Evolutionary conservation across 495 filamentous ascomycete species (phyloP).

Genomic region (Durotheca rogersii): DNA sequence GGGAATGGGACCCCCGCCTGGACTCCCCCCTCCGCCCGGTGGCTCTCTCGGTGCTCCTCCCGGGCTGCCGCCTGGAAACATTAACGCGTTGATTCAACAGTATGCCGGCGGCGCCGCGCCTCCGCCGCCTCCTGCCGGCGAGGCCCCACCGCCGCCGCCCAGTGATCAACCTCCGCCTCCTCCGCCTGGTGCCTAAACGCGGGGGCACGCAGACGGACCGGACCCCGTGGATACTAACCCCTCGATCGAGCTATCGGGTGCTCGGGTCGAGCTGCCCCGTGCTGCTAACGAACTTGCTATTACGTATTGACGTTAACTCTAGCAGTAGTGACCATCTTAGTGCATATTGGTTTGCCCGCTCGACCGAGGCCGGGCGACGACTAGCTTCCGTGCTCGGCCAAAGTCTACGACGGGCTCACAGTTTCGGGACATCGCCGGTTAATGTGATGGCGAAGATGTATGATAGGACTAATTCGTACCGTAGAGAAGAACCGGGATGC

Average conservation of each 20-base stretch:
- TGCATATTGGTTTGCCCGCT: neutral
- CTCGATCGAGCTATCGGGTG: constrained; percentile 3
- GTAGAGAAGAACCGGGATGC: constrained; percentile 28
- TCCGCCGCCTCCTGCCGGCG: constrained; percentile 56
- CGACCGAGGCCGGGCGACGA: neutral
- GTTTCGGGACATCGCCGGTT: neutral
- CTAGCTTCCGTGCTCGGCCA: neutral
- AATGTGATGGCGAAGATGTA: constrained; percentile 15
- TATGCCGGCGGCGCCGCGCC: constrained; percentile 61
- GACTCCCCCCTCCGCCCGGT: constrained; percentile 65
- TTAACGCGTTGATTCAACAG: constrained; percentile 68
- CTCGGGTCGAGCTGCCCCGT: neutral
- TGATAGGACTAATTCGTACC: constrained; percentile 35
- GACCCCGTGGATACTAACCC: constrained; percentile 26
- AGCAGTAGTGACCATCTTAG: constrained; percentile 13
- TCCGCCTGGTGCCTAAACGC: constrained; percentile 56
- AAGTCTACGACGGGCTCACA: neutral
- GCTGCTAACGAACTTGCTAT: constrained; percentile 21
- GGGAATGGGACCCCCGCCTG: constrained; percentile 54
- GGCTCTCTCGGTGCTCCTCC: constrained; percentile 58
- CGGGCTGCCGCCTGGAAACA: constrained; percentile 53
- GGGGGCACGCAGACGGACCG: constrained; percentile 10
- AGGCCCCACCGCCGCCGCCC: constrained; percentile 72
- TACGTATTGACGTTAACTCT: constrained; percentile 12
- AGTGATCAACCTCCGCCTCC: constrained; percentile 76